phyloP scores from a whole-genome alignment of 2,329 filamentous ascomycete genomes.

The Ophiocordyceps camponoti-leonardi region DNA sequence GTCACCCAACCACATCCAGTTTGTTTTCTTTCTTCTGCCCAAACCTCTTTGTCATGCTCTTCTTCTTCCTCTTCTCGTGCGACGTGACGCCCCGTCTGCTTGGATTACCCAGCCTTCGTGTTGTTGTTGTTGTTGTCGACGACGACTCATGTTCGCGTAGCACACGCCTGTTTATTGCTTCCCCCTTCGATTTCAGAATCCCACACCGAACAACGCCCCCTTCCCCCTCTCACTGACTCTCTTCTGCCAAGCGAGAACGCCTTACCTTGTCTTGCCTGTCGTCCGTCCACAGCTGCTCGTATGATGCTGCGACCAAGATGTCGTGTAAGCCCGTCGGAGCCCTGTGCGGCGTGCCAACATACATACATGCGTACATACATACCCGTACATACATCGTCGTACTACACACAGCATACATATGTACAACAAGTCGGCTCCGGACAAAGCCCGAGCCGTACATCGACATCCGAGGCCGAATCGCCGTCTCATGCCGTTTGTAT shows the following conservation, averaged over 20 bases:
- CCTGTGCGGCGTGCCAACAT: neutral
- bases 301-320: neutral
- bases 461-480: conserved; percentile 1
- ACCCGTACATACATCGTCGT: neutral
- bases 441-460: conserved; percentile 6
- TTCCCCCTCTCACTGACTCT: no score
- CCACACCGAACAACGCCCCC: neutral
- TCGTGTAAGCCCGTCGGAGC: neutral
- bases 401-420: no score
- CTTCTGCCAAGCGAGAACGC: neutral
- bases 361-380: neutral
- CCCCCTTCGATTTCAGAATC: no score
- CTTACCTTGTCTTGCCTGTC: neutral
- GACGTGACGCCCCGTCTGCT: neutral
- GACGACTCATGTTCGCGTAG: neutral
- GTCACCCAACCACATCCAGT: neutral
- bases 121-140: neutral
- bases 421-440: neutral
- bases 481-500: no score
- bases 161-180: neutral
- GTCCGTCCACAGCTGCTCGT: neutral
- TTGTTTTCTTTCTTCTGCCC: neutral
- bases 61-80: neutral
- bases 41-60: neutral
- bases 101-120: neutral